A percentile compares a stretch with the other conserved stretches of the same genome.
Evolutionary conservation across 2,329 filamentous ascomycete species (phyloP).

Genomic region (Scedosporium dehoogii): DNA sequence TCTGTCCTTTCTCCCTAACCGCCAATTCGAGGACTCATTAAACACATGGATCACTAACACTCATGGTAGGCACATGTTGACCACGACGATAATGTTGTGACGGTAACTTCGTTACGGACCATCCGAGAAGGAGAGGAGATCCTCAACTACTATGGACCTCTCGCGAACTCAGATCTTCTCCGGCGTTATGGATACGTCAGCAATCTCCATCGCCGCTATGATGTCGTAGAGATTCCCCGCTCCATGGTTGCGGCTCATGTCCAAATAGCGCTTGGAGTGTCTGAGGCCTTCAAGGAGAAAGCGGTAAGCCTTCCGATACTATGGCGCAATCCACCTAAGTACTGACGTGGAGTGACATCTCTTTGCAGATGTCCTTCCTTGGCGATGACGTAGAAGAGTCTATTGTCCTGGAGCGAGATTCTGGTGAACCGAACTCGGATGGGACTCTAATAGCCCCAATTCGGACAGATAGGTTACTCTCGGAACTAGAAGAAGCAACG

Average conservation of each 20-base stretch:
- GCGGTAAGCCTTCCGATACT: constrained; percentile 19
- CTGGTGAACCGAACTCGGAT: constrained; percentile 38
- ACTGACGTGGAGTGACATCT: not conserved
- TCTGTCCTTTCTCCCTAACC: constrained; percentile 26
- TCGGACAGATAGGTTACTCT: constrained; percentile 31
- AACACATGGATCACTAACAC: not conserved
- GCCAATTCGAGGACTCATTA: not conserved
- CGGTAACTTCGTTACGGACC: constrained; percentile 60
- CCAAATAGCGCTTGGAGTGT: constrained; percentile 11
- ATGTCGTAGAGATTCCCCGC: constrained; percentile 71
- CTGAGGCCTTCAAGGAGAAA: constrained; percentile 23
- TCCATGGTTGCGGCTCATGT: constrained; percentile 41
- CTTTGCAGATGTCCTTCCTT: constrained; percentile 1
- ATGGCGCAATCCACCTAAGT: not conserved
- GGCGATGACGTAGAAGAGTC: constrained; percentile 63
- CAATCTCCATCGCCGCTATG: constrained; percentile 63
- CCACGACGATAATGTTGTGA: constrained; percentile 45
- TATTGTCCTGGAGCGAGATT: constrained; percentile 56
- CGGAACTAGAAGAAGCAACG: constrained; percentile 42
- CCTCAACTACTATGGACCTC: constrained; percentile 80
- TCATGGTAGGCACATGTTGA: constrained; percentile 38
- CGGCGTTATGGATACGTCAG: constrained; percentile 85
- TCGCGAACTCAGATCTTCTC: constrained; percentile 73
- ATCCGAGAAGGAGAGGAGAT: constrained; percentile 67
- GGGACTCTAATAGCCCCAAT: constrained; percentile 32